Base-by-base conservation (phyloP, 164 flowering plant genomes). In the Taxillus chinensis region DNA sequence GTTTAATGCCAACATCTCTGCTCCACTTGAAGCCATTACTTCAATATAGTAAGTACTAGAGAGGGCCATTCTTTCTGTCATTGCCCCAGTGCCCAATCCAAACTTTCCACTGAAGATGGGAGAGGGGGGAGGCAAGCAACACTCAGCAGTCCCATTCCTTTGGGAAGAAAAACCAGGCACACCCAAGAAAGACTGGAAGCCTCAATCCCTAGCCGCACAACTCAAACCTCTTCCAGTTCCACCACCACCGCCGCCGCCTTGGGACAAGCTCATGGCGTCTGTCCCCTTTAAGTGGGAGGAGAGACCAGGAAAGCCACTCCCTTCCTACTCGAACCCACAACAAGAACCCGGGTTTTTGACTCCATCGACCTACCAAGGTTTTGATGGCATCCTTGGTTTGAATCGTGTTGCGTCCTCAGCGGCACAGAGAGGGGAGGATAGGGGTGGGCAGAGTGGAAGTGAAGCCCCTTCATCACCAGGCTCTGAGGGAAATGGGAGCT, bases 111-210 rank as follows among this genome's bases (percentile, higher is more conserved):
- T 59, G 39, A 65, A 55, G 41, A 81, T 79, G 84, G 75, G 39
- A 55, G 82, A 74, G 58, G 59, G n/a, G 41, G 73, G 66, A 49
- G 60, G 70, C 40, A 73, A 76, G 62, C 74, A 80, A 58, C 76
- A 73, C n/a, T 79, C 78, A 55, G 69, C 90, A 8, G 72, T 89
- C 59, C 98, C 98, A 11, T 92, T 92, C 65, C 74, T 81, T 1
- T 89, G 96, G 98, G 95, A 92, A 71, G 84, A 63, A 57, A 79
- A 63, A 75, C 98, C 98, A 16, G 98, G 98, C 40, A 76, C 66
- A 27, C 89, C 96, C 13, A 87, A 82, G 67, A 78, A 74, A 45
- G 75, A 78, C 46, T 87, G 95, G 96, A 83, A 77, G 67, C 82
- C 77, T 13, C 78, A 55, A 41, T 42, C 46, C 7, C 64, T 42